Conservation (phyloP, 331 rosid species). For the Acacia concinna region DNA sequence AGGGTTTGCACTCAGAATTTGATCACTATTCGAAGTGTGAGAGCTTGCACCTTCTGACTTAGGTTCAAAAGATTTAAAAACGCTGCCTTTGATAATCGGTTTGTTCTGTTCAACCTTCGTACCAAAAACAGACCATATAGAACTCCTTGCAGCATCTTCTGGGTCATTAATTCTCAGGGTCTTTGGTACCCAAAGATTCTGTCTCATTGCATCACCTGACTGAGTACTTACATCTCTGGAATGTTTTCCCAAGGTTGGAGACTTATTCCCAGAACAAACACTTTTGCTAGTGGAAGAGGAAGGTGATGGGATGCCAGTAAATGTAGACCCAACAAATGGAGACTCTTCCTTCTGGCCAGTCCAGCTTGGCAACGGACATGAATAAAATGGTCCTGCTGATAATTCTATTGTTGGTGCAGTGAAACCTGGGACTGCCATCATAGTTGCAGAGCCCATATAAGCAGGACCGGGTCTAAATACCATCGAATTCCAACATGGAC, state of each 20-base stretch:
- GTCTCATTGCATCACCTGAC: slow-evolving; percentile 37
- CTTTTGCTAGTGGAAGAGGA: slow-evolving; percentile 40
- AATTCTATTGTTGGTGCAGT: slow-evolving; percentile 35
- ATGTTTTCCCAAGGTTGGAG: slow-evolving; percentile 67
- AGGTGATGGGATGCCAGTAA: slow-evolving; percentile 42
- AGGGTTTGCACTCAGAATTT: slow-evolving; percentile 55
- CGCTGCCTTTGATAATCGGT: slow-evolving; percentile 48
- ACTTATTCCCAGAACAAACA: slow-evolving; percentile 41
- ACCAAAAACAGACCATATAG: slow-evolving; percentile 68
- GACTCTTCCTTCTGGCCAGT: slow-evolving; percentile 34
- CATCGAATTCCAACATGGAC: slow-evolving; percentile 48
- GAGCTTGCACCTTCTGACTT: slow-evolving; percentile 38
- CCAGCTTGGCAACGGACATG: slow-evolving; percentile 47
- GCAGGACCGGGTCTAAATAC: slow-evolving; percentile 33
- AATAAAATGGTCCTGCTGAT: slow-evolving; percentile 38
- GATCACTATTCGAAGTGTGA: slow-evolving; percentile 36
- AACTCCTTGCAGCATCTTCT: slow-evolving; percentile 67
- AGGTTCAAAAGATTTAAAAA: slow-evolving; percentile 61
- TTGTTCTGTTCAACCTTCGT: slow-evolving; percentile 42
- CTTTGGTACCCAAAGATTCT: slow-evolving; percentile 67
- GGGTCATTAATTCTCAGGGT: slow-evolving; percentile 67
- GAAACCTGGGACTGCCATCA: slow-evolving; percentile 45
- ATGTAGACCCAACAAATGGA: slow-evolving; percentile 32
- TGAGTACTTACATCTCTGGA: slow-evolving; percentile 54
- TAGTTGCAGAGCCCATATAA: slow-evolving; percentile 33